phyloP scores from a whole-genome alignment of 2,329 filamentous ascomycete species.

The Tolypocladium tundrense region DNA sequence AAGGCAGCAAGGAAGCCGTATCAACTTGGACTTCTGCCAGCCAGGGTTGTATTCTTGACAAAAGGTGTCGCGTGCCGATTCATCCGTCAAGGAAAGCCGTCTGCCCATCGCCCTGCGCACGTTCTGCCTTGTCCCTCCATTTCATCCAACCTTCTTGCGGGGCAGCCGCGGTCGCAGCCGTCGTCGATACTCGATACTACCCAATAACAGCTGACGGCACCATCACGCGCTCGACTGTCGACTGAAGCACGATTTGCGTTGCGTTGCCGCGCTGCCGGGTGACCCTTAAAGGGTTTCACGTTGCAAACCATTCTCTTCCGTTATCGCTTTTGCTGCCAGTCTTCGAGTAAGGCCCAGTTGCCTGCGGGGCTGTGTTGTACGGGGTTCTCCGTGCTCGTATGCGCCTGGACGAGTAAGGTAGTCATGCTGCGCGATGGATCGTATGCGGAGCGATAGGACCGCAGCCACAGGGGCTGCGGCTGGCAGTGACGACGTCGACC shows the following conservation, averaged over 20 bases:
- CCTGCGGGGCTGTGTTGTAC: too few species aligned
- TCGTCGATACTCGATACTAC: not conserved
- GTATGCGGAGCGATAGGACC: not conserved
- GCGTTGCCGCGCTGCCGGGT: not conserved
- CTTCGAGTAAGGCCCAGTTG: too few species aligned
- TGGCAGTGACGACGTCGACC: not conserved
- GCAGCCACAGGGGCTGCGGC: not conserved
- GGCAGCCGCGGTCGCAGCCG: not conserved
- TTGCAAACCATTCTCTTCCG: not conserved
- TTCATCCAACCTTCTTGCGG: not conserved
- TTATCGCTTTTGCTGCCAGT: not conserved
- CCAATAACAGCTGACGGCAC: not conserved
- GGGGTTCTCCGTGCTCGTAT: not conserved
- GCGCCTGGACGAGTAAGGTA: not conserved
- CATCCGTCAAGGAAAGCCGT: constrained; percentile 2
- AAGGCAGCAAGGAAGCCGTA: not conserved
- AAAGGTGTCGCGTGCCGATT: constrained; percentile 4
- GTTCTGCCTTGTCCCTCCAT: not conserved
- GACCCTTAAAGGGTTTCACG: not conserved
- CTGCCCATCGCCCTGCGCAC: constrained; percentile 2
- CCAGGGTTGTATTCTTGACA: not conserved
- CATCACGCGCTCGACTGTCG: constrained; percentile 1
- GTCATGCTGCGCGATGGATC: not conserved
- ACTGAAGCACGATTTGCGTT: not conserved
- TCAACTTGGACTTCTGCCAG: not conserved